A percentile compares a stretch with the other conserved stretches of the same genome.
Evolutionary conservation across 306 rosid genomes (phyloP).

Genomic region (Ochetophila trinervis): DNA sequence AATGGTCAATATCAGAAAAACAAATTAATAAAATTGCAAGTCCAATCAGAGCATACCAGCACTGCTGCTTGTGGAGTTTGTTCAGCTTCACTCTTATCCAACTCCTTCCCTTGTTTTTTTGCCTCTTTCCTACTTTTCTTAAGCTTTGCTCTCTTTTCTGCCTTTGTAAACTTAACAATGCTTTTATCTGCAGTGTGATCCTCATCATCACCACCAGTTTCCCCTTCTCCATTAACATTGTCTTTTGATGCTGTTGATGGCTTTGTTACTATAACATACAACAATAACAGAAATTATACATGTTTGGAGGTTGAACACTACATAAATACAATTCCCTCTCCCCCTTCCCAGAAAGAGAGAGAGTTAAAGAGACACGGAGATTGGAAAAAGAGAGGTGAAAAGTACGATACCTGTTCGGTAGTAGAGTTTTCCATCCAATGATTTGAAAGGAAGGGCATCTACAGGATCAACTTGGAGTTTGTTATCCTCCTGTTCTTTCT

Average conservation of each 20-base stretch:
- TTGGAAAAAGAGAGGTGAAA: not conserved
- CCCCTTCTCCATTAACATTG: slow-evolving; percentile 37
- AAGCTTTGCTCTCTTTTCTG: slow-evolving; percentile 79
- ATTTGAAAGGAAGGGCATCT: slow-evolving; percentile 89
- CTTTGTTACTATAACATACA: slow-evolving; percentile 41
- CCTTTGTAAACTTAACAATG: slow-evolving; percentile 63
- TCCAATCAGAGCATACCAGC: slow-evolving; percentile 48
- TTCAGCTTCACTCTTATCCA: slow-evolving; percentile 40
- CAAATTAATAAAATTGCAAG: too few species aligned
- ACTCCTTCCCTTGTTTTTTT: slow-evolving; percentile 70
- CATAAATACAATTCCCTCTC: too few species aligned
- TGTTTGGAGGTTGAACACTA: slow-evolving; percentile 1
- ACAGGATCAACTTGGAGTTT: slow-evolving; percentile 68
- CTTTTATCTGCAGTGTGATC: slow-evolving; percentile 40
- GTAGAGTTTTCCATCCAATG: slow-evolving; percentile 66
- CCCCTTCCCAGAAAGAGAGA: not conserved
- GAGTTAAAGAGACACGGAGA: not conserved
- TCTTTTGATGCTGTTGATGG: slow-evolving; percentile 30
- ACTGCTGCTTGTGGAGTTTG: slow-evolving; percentile 76
- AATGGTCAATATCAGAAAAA: too few species aligned
- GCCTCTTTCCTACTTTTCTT: slow-evolving; percentile 68
- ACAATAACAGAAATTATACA: slow-evolving; percentile 4
- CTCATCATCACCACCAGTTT: slow-evolving; percentile 36
- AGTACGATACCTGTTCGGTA: slow-evolving; percentile 52
- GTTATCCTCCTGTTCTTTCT: slow-evolving; percentile 53